Evolutionary conservation across 345 rosid species (phyloP), one percentile per base, ranked within the genome.

Genomic region (Acer campestre): DNA sequence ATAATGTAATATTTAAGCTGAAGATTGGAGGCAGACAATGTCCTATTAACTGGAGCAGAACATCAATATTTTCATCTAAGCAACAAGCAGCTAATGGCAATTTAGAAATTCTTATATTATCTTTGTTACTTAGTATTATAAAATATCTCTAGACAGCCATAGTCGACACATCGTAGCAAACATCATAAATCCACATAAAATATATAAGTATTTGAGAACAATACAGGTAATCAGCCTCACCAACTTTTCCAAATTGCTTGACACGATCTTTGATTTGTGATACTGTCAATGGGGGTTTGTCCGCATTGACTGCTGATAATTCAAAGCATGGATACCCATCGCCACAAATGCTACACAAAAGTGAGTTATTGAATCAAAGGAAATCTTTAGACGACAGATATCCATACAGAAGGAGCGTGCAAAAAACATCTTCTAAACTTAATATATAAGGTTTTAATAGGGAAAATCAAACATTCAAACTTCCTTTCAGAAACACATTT

Each of bases 321-420:
- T 96, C 98, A 61, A 96, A 96, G 85, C 99, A 92, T 35, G 97
- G 97, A 79, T 86, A 89, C 22, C 95, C 99, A 62, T 85, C 70
- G 53, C 91, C 88, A 75, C 77, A 81, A 40, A 87, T 80, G 71
- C 99, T 96, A 87, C 87, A 85, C 61, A 85, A 23, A 79, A 61
- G 61, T 49, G 51, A 66, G 61, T 25, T 61, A 71, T 29, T 78
- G 82, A 59, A 71, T 77, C 70, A 78, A 51, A 73, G 17, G n/a
- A n/a, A 75, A 56, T 22, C 42, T 51, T 49, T 11, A 10, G 11
- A 27, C 3, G 27, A 7, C 38, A 49, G 14, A 12, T 35, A 29
- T 18, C 11, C 75, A 72, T 2, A 31, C 7, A 75, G 10, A 53
- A n/a, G n/a, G 20, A 4, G 5, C 64, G 49, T 23, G 66, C 31